Percentiles rank a stretch among this genome's conserved stretches.
Evolutionary conservation across 371 early-diverging fungal species (phyloP).

Genomic region (Furculomyces boomerangus): DNA sequence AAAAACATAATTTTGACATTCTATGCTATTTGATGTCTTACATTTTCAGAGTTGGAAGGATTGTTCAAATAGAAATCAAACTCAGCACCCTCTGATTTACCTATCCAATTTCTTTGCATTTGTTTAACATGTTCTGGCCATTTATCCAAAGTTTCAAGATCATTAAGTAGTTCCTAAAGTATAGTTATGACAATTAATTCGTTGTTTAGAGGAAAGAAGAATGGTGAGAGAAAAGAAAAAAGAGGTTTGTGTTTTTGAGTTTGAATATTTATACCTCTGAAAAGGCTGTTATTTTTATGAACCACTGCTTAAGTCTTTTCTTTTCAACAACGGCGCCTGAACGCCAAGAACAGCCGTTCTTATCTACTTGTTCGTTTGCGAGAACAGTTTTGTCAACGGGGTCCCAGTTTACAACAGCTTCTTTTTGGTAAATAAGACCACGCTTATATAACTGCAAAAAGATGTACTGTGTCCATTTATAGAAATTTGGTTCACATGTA

Average conservation of each 20-base stretch:
- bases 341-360: slow-evolving; percentile 73
- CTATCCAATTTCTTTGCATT: slow-evolving; percentile 91
- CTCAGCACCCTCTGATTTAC: slow-evolving; percentile 65
- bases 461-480: slow-evolving; percentile 80
- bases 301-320: slow-evolving; percentile 77
- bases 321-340: slow-evolving; percentile 89
- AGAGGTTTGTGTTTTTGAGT: no score
- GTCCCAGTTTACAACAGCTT: slow-evolving; percentile 90
- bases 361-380: slow-evolving; percentile 87
- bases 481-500: slow-evolving; percentile 73
- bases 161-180: slow-evolving; percentile 47
- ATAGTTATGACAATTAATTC: slow-evolving; percentile 15
- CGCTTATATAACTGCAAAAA: slow-evolving; percentile 59
- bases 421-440: slow-evolving; percentile 71
- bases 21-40: neutral
- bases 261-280: slow-evolving; percentile 44
- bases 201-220: no score
- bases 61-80: slow-evolving; percentile 32
- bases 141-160: slow-evolving; percentile 57
- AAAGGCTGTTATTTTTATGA: slow-evolving; percentile 68
- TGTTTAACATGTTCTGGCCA: slow-evolving; percentile 84
- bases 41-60: neutral
- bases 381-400: slow-evolving; percentile 87
- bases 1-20: neutral
- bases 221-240: no score